Evolutionary conservation across 2,329 filamentous ascomycete genomes (phyloP).

Genomic region (Claviceps maximensis): DNA sequence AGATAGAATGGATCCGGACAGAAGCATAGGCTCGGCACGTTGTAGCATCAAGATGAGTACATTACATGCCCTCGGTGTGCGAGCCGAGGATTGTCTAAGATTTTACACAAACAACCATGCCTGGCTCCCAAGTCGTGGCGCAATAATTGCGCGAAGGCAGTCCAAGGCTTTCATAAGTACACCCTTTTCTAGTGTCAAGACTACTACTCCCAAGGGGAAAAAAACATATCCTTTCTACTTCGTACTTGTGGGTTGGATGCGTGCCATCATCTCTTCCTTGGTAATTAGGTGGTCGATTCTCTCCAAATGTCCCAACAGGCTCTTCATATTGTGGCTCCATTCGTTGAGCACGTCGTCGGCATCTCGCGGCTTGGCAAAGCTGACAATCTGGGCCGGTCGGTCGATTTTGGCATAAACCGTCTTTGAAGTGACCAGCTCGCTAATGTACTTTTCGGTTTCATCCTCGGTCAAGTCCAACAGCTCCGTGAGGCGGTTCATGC

Average conservation of each 20-base stretch:
- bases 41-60: conserved; percentile 10
- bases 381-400: conserved; percentile 80
- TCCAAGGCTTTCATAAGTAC: not conserved
- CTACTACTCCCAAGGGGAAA: no score
- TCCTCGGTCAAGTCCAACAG: conserved; percentile 86
- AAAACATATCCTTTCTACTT: conserved; percentile 15
- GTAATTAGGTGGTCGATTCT: conserved; percentile 96
- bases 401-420: conserved; percentile 98
- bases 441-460: conserved; percentile 98
- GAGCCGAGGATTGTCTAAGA: conserved; percentile 21
- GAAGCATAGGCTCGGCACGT: not conserved
- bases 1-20: not conserved
- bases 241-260: conserved; percentile 58
- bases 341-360: conserved; percentile 95
- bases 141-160: not conserved
- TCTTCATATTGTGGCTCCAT: conserved; percentile 98
- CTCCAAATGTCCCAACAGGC: conserved; percentile 69
- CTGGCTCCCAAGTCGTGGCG: not conserved
- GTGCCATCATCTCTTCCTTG: conserved; percentile 99
- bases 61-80: conserved; percentile 14
- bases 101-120: conserved; percentile 10
- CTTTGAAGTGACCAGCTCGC: conserved; percentile 90
- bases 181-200: not conserved
- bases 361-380: conserved; percentile 86
- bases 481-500: conserved; percentile 79